Evolutionary conservation across 192 early-diverging fungal species (phyloP).

Genomic region (Geranomyces variabilis): DNA sequence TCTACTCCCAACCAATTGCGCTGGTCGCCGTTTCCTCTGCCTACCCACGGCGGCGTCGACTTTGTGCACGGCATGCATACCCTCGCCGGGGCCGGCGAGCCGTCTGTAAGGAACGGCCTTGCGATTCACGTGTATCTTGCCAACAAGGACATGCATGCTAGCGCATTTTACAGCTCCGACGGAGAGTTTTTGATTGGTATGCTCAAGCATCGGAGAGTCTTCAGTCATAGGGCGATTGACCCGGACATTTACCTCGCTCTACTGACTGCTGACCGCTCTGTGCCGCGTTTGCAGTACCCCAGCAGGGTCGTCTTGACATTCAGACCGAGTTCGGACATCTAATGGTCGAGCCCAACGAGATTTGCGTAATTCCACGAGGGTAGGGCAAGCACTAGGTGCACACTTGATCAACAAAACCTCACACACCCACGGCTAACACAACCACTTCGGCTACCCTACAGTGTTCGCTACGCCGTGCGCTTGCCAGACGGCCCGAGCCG

Average conservation of each 20-base stretch:
- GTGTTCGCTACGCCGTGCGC: constrained; percentile 78
- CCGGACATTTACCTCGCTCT: neutral
- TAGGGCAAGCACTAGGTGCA: no score
- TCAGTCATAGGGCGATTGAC: no score
- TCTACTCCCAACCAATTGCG: constrained; percentile 86
- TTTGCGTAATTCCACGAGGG: constrained; percentile 89
- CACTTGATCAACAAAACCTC: no score
- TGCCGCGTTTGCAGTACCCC: constrained; percentile 58
- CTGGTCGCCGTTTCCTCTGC: constrained; percentile 88
- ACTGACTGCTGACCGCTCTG: constrained; percentile 38
- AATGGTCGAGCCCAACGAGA: constrained; percentile 83
- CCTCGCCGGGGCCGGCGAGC: constrained; percentile 80
- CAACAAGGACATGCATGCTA: constrained; percentile 74
- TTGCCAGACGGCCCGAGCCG: constrained; percentile 81
- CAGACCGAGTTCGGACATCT: constrained; percentile 90
- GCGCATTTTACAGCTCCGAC: constrained; percentile 87
- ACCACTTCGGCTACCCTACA: constrained; percentile 32
- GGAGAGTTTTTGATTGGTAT: constrained; percentile 83
- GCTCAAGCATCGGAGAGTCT: no score
- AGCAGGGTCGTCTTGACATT: constrained; percentile 86
- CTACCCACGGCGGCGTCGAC: constrained; percentile 53
- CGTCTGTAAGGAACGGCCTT: constrained; percentile 74
- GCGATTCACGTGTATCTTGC: constrained; percentile 84
- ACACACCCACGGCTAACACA: neutral
- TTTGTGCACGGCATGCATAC: constrained; percentile 88